These are phyloP conservation scores for Aspergillus candidus DNA, from an alignment of 2,329 filamentous ascomycete genomes.

Conservation along the genomic window DNA sequence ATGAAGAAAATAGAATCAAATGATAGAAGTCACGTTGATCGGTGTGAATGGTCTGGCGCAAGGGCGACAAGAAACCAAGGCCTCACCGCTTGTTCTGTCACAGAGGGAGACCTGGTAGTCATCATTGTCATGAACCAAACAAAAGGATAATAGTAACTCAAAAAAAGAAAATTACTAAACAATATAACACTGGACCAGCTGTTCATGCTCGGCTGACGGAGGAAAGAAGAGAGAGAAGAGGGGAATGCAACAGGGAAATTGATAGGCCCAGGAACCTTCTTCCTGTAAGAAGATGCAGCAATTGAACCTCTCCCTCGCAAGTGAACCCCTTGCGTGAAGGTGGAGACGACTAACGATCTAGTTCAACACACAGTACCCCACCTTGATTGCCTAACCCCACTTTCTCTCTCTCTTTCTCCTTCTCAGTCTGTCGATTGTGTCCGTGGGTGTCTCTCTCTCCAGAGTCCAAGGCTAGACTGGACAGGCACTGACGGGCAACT, in stretches of 20 bases:
- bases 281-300: conserved; percentile 11
- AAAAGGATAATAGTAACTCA: neutral
- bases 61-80: conserved; percentile 6
- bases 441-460: too few relatives aligned
- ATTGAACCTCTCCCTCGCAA: conserved; percentile 3
- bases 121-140: neutral
- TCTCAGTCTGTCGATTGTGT: too few relatives aligned
- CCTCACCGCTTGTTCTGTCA: conserved; percentile 7
- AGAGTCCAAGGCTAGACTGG: too few relatives aligned
- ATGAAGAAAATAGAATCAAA: neutral
- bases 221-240: neutral
- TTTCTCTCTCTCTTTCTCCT: neutral
- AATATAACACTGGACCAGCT: conserved; percentile 4
- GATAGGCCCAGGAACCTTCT: conserved; percentile 20
- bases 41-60: conserved; percentile 1
- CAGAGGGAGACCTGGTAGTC: too few relatives aligned
- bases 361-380: conserved; percentile 11
- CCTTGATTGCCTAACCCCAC: conserved; percentile 10
- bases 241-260: neutral
- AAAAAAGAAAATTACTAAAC: conserved; percentile 3
- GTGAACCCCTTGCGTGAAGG: conserved; percentile 18
- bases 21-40: too few relatives aligned
- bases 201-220: conserved; percentile 15
- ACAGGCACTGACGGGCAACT: too few relatives aligned
- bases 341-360: conserved; percentile 9